Conservation (phyloP, 176 grass and related monocot species). For the Thinopyrum elongatum region DNA sequence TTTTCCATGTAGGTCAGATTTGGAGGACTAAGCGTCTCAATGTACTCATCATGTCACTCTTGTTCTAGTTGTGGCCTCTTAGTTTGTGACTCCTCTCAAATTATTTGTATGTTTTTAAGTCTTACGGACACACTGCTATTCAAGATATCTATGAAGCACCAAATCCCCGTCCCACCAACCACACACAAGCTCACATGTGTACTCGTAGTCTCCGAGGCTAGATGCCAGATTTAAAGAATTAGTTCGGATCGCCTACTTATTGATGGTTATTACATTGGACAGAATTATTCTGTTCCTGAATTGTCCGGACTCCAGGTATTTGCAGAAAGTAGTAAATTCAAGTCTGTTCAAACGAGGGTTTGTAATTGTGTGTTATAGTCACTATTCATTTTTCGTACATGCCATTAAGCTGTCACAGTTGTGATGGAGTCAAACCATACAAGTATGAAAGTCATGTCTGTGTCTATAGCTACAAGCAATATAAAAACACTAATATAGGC, state of each 20-base stretch:
- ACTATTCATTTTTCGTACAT: neutral
- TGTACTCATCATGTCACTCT: neutral
- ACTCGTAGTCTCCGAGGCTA: neutral
- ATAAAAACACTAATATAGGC: neutral
- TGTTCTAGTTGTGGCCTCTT: neutral
- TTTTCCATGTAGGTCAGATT: neutral
- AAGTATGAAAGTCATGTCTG: neutral
- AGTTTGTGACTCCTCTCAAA: neutral
- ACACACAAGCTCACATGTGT: neutral
- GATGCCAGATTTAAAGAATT: neutral
- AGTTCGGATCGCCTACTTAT: neutral
- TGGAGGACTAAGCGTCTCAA: neutral
- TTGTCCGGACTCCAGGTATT: neutral
- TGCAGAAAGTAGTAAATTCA: neutral
- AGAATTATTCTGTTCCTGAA: neutral
- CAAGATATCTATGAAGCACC: neutral
- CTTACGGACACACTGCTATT: neutral
- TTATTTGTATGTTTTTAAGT: neutral
- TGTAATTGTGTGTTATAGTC: neutral
- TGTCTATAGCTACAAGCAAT: neutral
- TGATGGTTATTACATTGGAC: neutral
- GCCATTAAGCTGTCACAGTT: neutral
- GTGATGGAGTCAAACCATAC: neutral
- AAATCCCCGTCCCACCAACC: neutral
- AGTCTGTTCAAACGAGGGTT: neutral